These are phyloP conservation scores for Hypoxylon sp. DNA, from an alignment of 2,329 filamentous ascomycete genomes.

Conservation along the genomic window DNA sequence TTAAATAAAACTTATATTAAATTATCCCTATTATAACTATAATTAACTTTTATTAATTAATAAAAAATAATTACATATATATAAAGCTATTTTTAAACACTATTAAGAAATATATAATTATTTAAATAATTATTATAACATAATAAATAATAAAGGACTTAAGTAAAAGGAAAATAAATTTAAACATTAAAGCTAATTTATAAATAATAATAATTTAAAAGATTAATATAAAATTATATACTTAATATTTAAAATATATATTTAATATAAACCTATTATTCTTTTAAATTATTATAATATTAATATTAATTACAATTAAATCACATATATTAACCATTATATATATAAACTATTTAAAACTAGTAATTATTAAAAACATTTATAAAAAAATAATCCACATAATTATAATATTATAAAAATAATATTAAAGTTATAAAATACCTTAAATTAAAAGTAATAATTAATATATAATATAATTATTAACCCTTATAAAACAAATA, in stretches of 20 bases:
- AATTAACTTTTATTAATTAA: conserved; percentile 7
- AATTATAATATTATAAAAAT: too few relatives aligned
- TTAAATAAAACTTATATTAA: conserved; percentile 2
- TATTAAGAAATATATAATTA: neutral
- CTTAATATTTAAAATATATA: neutral
- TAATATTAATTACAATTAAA: neutral
- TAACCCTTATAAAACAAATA: too few relatives aligned
- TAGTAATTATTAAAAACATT: neutral
- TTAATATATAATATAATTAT: too few relatives aligned
- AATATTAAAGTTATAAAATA: too few relatives aligned
- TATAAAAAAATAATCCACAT: neutral
- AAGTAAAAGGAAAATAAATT: neutral
- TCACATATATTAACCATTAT: neutral
- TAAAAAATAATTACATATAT: neutral
- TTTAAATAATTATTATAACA: neutral
- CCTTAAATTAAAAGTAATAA: too few relatives aligned
- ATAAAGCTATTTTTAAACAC: too few relatives aligned
- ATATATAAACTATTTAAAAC: neutral
- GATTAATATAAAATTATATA: neutral
- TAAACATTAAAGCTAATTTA: neutral
- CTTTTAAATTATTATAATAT: neutral
- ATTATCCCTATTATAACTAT: conserved; percentile 1
- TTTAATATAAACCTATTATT: too few relatives aligned
- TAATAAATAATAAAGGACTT: neutral
- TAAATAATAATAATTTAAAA: neutral